Conservation (phyloP, 176 grass and related monocot species). For the Metroxylon sagu region DNA sequence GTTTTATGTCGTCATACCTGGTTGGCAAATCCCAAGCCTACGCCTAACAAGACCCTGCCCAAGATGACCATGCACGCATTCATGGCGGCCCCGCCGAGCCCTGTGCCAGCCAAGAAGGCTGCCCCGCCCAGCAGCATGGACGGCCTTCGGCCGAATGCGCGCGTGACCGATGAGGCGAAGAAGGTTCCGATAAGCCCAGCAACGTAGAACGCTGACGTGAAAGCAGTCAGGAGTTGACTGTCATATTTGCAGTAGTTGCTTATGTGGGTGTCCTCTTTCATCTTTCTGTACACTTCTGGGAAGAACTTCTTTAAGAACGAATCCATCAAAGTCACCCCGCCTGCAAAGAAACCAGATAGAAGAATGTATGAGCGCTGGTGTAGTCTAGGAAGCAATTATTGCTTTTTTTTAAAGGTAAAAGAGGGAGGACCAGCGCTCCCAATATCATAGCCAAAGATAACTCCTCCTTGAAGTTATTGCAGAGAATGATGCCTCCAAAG, state of each 20-base stretch:
- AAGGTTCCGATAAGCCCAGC: conserved; percentile 48
- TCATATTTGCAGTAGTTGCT: conserved; percentile 28
- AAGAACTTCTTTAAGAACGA: conserved; percentile 67
- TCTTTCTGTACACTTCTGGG: conserved; percentile 48
- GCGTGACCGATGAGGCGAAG: conserved; percentile 39
- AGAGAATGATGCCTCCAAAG: no score
- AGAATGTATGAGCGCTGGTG: neutral
- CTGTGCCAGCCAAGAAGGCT: conserved; percentile 37
- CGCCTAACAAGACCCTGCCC: conserved; percentile 48
- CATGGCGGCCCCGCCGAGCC: conserved; percentile 31
- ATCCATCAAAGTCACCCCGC: conserved; percentile 77
- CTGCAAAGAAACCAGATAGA: conserved; percentile 8
- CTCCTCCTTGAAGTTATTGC: no score
- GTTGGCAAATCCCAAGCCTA: conserved; percentile 61
- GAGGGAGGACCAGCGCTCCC: conserved; percentile 42
- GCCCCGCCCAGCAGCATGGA: conserved; percentile 63
- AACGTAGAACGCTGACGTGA: neutral
- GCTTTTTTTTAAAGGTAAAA: no score
- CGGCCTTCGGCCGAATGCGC: conserved; percentile 20
- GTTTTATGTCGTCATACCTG: conserved; percentile 9
- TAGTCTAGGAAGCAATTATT: no score
- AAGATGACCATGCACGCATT: conserved; percentile 58
- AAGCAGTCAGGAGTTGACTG: no score
- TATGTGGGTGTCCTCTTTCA: conserved; percentile 37
- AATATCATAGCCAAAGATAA: conserved; percentile 82